These are phyloP conservation scores for Hanseniaspora gamundiae DNA, from an alignment of 1,139 yeast species.

Conservation along the genomic window DNA sequence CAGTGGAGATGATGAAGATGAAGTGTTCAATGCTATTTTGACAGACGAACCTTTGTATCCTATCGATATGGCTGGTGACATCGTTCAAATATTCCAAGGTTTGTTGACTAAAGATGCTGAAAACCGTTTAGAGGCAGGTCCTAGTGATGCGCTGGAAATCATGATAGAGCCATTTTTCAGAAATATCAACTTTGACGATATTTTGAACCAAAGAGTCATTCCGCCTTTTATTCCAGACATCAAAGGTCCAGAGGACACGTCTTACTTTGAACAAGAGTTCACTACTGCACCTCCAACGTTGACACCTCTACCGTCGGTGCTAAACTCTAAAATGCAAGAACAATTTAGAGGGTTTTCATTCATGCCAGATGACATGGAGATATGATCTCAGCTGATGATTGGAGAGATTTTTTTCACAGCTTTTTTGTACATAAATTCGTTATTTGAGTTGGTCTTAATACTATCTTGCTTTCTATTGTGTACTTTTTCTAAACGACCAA, in stretches of 20 bases:
- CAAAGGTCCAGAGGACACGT: constrained; percentile 77
- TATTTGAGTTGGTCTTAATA: too few relatives aligned
- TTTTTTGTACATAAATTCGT: neutral
- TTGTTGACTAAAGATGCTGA: constrained; percentile 80
- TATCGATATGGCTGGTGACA: constrained; percentile 93
- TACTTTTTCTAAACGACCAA: too few relatives aligned
- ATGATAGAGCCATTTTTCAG: constrained; percentile 92
- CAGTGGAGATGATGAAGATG: constrained; percentile 97
- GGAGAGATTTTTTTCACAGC: too few relatives aligned
- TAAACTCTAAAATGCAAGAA: constrained; percentile 85
- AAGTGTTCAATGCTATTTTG: constrained; percentile 92
- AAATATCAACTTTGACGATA: constrained; percentile 83
- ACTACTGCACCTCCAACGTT: constrained; percentile 90
- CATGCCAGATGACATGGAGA: constrained; percentile 45
- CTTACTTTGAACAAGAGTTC: constrained; percentile 89
- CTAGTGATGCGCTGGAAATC: constrained; percentile 80
- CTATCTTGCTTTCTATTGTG: too few relatives aligned
- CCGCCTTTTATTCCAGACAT: constrained; percentile 83
- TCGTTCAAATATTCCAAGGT: constrained; percentile 87
- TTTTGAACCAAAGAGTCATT: constrained; percentile 55
- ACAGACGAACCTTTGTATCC: constrained; percentile 98
- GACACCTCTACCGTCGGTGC: constrained; percentile 84
- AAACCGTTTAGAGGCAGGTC: constrained; percentile 74
- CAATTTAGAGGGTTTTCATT: constrained; percentile 95
- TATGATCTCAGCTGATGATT: too few relatives aligned